phyloP scores from a whole-genome alignment of 208 protist species.

The Wallacemonas sp. region DNA sequence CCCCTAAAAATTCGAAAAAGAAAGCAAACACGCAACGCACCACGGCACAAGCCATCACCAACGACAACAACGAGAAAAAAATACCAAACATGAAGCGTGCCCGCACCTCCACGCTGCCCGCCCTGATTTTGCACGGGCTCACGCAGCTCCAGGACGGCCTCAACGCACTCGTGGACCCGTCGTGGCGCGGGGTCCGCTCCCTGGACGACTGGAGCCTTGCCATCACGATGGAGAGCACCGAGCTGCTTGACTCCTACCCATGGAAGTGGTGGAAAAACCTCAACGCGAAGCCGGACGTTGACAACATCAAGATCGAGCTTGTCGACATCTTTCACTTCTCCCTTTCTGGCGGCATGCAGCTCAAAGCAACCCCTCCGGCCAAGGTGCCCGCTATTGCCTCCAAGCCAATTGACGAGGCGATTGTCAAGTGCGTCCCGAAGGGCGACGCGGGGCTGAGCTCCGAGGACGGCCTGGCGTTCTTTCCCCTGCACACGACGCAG shows the following conservation, averaged over 20 bases:
- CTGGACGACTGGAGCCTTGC: slow-evolving; percentile 88
- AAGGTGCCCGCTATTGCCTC: slow-evolving; percentile 25
- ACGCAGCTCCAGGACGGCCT: slow-evolving; percentile 82
- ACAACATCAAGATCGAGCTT: slow-evolving; percentile 90
- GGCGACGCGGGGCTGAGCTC: slow-evolving; percentile 19
- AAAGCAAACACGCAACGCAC: not conserved
- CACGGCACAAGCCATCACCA: not conserved
- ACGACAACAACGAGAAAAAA: not conserved
- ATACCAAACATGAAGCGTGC: slow-evolving; percentile 47
- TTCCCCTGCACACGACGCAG: slow-evolving; percentile 63
- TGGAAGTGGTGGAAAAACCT: slow-evolving; percentile 96
- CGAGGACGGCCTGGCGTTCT: slow-evolving; percentile 56
- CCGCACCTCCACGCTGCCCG: slow-evolving; percentile 29
- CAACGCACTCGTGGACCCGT: slow-evolving; percentile 73
- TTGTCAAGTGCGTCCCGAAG: slow-evolving; percentile 29
- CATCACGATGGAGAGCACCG: slow-evolving; percentile 88
- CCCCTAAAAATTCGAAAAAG: too few relatives aligned
- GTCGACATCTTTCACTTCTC: slow-evolving; percentile 93
- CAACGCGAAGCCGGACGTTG: slow-evolving; percentile 63
- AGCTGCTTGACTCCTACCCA: slow-evolving; percentile 92
- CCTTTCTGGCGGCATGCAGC: slow-evolving; percentile 85
- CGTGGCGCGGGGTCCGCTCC: slow-evolving; percentile 66
- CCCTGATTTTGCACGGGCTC: slow-evolving; percentile 58
- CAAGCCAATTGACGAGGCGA: slow-evolving; percentile 34
- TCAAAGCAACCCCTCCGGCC: slow-evolving; percentile 25